Base-by-base conservation (phyloP, 176 grass and related monocot genomes). In the Bolboschoenus planiculmis region DNA sequence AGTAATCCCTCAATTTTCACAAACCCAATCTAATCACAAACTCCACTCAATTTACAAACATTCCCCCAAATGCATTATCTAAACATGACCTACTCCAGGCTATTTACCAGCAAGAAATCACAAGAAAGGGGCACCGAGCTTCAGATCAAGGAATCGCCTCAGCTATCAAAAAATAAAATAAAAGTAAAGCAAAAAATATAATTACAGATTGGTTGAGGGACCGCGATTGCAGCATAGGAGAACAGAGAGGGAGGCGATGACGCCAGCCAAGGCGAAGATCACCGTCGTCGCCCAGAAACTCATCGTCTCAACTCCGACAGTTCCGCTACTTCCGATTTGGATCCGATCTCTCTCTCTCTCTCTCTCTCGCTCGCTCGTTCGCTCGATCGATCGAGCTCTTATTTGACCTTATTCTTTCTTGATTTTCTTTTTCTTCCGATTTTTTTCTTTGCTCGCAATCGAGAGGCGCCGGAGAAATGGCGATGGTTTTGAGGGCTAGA, bases 151-250 rank as follows among this genome's bases (percentile, higher is more conserved):
- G 29, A 31, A 63, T 81, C 55, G 14, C 9, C n/a, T 61, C 18
- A 60, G 55, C 4, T 23, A 81, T 37, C 9, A 11, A 78, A 40
- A 71, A 42, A 21, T 1, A 79, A 20, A 73, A 7, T 24, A 37
- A 7, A 54, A 51, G 4, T 21, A 11, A 11, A 18, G 15, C 7
- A 24, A 24, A 36, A 83, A 23, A 31, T 65, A 30, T 5, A 58
- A 55, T 74, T 81, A 89, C 88, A 89, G 83, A 86, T 89, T 89
- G 84, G 88, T 89, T 72, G 88, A 86, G 36, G 84, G 15, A 71
- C 88, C 88, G 39, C 88, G 84, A 48, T 84, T 89, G 80, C 79
- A 89, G 59, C 79, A 89, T 59, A 89, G 84, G 46, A 43, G 84
- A 66, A 86, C 84, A 61, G 62, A 78, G 60, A 86, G 48, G 80